phyloP scores from a whole-genome alignment of 345 rosid species.

The Eucalyptus tenuipes region DNA sequence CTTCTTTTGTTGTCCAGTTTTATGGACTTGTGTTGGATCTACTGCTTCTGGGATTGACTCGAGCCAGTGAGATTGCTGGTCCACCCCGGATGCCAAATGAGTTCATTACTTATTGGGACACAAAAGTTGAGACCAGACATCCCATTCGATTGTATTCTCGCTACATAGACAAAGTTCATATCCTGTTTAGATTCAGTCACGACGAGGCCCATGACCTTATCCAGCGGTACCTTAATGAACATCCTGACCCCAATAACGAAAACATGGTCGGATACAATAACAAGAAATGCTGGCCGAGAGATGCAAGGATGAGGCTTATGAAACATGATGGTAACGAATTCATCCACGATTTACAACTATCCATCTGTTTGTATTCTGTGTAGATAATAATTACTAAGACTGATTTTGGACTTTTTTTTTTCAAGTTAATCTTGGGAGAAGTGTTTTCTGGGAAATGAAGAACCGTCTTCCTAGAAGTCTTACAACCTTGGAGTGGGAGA shows the following conservation, averaged over 20 bases:
- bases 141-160: conserved; percentile 92
- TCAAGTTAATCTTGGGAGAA: conserved; percentile 96
- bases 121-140: conserved; percentile 95
- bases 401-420: background rate
- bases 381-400: background rate
- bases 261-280: conserved; percentile 99
- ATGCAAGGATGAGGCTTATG: conserved; percentile 99
- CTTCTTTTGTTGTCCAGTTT: conserved; percentile 93
- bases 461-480: conserved; percentile 98
- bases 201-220: conserved; percentile 99
- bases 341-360: background rate
- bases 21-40: conserved; percentile 96
- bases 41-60: conserved; percentile 87
- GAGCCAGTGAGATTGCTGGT: conserved; percentile 99
- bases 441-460: conserved; percentile 99
- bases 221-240: conserved; percentile 97
- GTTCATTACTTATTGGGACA: conserved; percentile 94
- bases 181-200: conserved; percentile 88
- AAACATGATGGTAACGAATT: conserved; percentile 78
- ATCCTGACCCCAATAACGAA: conserved; percentile 99
- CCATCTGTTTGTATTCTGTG: background rate
- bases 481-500: conserved; percentile 99
- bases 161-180: conserved; percentile 91
- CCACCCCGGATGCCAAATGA: conserved; percentile 99
- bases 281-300: conserved; percentile 99